These are phyloP conservation scores for Aspergillus proliferans DNA, from an alignment of 2,329 filamentous ascomycete species.

Conservation along the genomic window DNA sequence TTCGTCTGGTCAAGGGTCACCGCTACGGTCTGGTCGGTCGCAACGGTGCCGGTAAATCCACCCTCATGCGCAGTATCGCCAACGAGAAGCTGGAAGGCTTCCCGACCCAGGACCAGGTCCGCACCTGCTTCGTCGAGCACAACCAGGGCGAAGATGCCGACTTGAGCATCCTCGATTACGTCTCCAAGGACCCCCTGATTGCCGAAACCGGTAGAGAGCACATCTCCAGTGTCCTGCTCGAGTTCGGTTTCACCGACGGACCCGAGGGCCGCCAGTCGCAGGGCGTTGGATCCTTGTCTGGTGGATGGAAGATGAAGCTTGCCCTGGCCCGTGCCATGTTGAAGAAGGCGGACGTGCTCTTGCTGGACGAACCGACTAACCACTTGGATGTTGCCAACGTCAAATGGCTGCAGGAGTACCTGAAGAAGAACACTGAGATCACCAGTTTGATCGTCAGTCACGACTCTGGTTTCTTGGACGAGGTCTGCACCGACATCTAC, in stretches of 20 bases:
- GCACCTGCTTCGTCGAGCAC: slow-evolving; percentile 97
- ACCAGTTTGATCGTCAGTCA: slow-evolving; percentile 97
- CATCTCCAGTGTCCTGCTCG: slow-evolving; percentile 74
- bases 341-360: slow-evolving; percentile 88
- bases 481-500: slow-evolving; percentile 97
- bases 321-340: slow-evolving; percentile 94
- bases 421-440: slow-evolving; percentile 92
- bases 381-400: slow-evolving; percentile 96
- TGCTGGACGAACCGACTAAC: slow-evolving; percentile 98
- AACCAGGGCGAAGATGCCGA: slow-evolving; percentile 98
- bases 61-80: slow-evolving; percentile 93
- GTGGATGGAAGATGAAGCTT: slow-evolving; percentile 99
- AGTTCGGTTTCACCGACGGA: slow-evolving; percentile 89
- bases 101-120: slow-evolving; percentile 82
- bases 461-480: slow-evolving; percentile 95
- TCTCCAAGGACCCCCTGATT: slow-evolving; percentile 81
- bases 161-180: slow-evolving; percentile 89
- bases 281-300: slow-evolving; percentile 88
- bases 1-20: slow-evolving; percentile 90
- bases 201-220: slow-evolving; percentile 70
- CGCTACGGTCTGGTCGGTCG: slow-evolving; percentile 94
- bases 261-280: slow-evolving; percentile 83
- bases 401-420: slow-evolving; percentile 89
- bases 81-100: slow-evolving; percentile 96
- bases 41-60: slow-evolving; percentile 98